Base-by-base conservation (phyloP, 108 stramenopile genomes). In the Nitzschia palea region DNA sequence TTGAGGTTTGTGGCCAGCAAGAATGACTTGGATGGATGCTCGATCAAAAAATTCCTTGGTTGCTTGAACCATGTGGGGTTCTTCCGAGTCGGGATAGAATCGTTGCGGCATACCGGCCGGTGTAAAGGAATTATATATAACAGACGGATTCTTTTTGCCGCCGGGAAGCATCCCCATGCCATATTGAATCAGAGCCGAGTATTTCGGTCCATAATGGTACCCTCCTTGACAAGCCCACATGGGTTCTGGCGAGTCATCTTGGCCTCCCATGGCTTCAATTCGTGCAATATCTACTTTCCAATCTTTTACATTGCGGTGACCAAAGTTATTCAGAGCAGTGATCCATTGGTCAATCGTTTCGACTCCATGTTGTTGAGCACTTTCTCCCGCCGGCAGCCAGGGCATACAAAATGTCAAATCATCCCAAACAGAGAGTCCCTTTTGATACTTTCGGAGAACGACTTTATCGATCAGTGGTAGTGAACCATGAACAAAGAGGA, bases 131-230 rank as follows among this genome's bases (percentile, higher is more conserved):
- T 78, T 81, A 64, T 93, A 93, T 4, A 93, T 80, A 29, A 88
- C 82, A 2, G 88, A 85, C 10, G 86, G 82, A 71, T 86, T 90
- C 56, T 62, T 79, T 44, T 54, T 18, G 27, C 65, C 65, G 64
- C 76, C 75, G n/a, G 91, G 80, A 26, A 79, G 65, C 72, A 79
- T 86, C 22, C 86, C 84, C 91, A 93, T 93, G 22, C 91, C 91
- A 73, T 89, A 89, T 61, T 89, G 88, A 20, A 87, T 66, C 44
- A 89, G 61, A 32, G 74, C 70, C 9, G 82, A 82, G 63, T 77
- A 84, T 34, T 34, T 55, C 51, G 59, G 78, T 62, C 71, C 67
- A 44, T 55, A 40, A 44, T 60, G 54, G 68, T 87, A 93, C 6
- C 88, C 91, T 56, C 83, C 91, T 20, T 78, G 17, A 12, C 65